Conservation (phyloP, 2,329 filamentous ascomycete species). For the Ophiostoma sp. region DNA sequence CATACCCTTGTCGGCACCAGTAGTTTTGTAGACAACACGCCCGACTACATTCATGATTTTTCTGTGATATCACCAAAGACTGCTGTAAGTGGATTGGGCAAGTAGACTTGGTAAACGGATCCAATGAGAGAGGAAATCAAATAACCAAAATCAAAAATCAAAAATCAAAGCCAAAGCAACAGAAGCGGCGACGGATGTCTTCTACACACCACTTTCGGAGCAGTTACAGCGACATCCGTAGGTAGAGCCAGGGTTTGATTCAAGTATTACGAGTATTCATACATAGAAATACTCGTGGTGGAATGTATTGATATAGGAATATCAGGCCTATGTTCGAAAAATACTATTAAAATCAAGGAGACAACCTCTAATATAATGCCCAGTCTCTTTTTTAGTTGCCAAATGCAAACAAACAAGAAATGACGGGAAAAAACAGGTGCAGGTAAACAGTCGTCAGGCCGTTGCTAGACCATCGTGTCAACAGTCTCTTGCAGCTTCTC, state of each 20-base stretch:
- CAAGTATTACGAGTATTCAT: too few species aligned
- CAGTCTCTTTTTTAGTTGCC: too few species aligned
- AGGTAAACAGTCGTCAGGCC: neutral
- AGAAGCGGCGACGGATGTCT: neutral
- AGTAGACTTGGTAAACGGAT: too few species aligned
- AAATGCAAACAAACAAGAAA: too few species aligned
- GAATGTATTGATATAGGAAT: neutral
- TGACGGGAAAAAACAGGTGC: neutral
- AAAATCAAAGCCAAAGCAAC: neutral
- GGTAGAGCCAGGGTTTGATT: neutral
- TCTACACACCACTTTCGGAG: neutral
- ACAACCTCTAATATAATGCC: too few species aligned
- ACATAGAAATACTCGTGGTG: neutral
- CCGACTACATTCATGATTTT: too few species aligned
- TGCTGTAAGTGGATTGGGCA: too few species aligned
- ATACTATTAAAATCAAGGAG: too few species aligned
- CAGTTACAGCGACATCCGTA: neutral
- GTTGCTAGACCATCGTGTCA: neutral
- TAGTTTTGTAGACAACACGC: neutral
- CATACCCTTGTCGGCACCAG: neutral
- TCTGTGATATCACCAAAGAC: too few species aligned
- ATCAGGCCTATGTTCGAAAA: neutral
- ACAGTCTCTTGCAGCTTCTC: neutral
- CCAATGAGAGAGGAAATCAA: too few species aligned
- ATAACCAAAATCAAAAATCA: too few species aligned